Percentiles rank a stretch among this genome's conserved stretches.
These are phyloP conservation scores for Crotalaria pallida DNA, from an alignment of 306 rosid species.

Conservation along the genomic window DNA sequence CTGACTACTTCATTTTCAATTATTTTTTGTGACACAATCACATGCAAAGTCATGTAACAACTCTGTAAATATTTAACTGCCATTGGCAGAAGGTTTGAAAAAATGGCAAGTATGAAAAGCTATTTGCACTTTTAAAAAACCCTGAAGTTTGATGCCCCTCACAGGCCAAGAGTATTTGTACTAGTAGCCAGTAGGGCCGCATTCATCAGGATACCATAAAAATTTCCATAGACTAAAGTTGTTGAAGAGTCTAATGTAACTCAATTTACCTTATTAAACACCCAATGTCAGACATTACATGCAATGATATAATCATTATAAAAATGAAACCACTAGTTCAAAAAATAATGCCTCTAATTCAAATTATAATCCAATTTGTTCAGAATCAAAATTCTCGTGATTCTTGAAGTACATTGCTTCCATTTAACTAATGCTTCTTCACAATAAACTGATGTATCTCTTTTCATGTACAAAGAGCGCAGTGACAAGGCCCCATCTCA, in stretches of 20 bases:
- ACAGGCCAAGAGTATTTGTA: too few relatives aligned
- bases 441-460: constrained; percentile 2
- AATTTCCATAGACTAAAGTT: not conserved
- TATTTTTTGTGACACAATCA: too few relatives aligned
- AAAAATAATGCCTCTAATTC: not conserved
- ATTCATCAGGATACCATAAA: too few relatives aligned
- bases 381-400: constrained; percentile 25
- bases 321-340: not conserved
- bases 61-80: too few relatives aligned
- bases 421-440: constrained; percentile 17
- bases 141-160: too few relatives aligned
- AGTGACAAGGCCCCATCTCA: constrained; percentile 1
- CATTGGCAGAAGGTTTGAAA: too few relatives aligned
- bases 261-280: not conserved
- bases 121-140: too few relatives aligned
- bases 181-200: too few relatives aligned
- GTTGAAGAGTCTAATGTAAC: not conserved
- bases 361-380: constrained; percentile 15
- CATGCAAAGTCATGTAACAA: too few relatives aligned
- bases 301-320: not conserved
- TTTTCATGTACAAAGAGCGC: constrained; percentile 26
- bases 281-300: not conserved
- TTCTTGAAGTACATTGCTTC: constrained; percentile 1
- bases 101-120: too few relatives aligned
- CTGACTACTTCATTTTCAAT: too few relatives aligned